phyloP scores from a whole-genome alignment of 78 protist genomes.

The Dictyostelium discoideum region DNA sequence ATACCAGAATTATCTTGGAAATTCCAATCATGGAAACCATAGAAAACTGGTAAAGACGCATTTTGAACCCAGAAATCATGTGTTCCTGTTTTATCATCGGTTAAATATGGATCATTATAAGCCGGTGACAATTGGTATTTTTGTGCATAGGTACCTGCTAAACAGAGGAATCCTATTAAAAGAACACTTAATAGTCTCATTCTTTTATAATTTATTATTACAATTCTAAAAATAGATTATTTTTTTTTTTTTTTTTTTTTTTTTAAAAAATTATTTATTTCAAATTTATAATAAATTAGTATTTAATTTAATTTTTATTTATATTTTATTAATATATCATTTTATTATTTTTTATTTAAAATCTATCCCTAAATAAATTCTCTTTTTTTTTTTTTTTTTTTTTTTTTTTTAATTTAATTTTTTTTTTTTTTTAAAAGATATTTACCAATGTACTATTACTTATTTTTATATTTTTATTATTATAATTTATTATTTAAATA shows the following conservation, averaged over 20 bases:
- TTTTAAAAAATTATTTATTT: neutral
- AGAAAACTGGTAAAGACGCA: neutral
- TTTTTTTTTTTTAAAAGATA: too few relatives aligned
- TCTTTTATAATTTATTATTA: neutral
- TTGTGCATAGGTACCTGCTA: neutral
- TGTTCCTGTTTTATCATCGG: neutral
- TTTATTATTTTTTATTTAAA: too few relatives aligned
- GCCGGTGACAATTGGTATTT: neutral
- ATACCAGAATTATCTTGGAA: neutral
- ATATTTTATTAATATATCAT: too few relatives aligned
- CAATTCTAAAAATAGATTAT: constrained; percentile 4
- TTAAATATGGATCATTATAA: neutral
- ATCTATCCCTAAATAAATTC: too few relatives aligned
- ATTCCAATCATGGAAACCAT: neutral
- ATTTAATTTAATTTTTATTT: too few relatives aligned
- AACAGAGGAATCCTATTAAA: constrained; percentile 1
- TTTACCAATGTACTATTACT: neutral
- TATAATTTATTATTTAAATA: too few relatives aligned
- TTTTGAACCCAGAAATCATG: neutral
- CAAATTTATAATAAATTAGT: too few relatives aligned
- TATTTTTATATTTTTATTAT: too few relatives aligned
- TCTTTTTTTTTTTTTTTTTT: too few relatives aligned
- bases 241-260: neutral
- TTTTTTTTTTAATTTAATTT: too few relatives aligned
- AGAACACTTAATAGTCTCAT: neutral